Conservation (phyloP, 1,284 basidiomycete species). For the Tilletia walkeri region DNA sequence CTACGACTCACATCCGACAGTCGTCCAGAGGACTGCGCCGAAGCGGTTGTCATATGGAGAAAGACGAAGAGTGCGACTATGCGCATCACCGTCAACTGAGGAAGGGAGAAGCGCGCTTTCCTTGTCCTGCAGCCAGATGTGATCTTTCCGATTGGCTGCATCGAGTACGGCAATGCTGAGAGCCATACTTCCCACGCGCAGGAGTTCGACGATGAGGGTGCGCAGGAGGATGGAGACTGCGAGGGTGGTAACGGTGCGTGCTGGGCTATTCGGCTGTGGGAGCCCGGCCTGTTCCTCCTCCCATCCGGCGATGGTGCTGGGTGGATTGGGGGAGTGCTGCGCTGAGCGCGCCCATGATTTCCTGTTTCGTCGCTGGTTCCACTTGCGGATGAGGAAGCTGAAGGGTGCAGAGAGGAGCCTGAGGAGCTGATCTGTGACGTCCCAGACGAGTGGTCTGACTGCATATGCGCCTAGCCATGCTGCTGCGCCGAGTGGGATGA, state of each 20-base stretch:
- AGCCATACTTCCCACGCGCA: constrained; percentile 13
- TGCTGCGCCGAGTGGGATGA: not conserved
- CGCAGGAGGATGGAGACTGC: constrained; percentile 4
- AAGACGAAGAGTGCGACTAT: not conserved
- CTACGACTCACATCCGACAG: constrained; percentile 7
- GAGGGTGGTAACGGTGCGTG: not conserved
- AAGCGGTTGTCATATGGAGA: constrained; percentile 10
- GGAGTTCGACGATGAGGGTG: not conserved
- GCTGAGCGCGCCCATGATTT: too few relatives aligned
- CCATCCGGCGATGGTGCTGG: not conserved
- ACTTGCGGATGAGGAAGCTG: not conserved
- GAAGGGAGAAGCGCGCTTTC: not conserved
- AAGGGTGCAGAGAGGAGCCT: not conserved
- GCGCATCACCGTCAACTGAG: not conserved
- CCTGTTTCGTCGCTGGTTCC: not conserved
- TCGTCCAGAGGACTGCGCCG: constrained; percentile 14
- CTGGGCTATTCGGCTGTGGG: not conserved
- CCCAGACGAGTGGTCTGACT: constrained; percentile 3
- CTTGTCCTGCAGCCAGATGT: not conserved
- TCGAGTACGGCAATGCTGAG: not conserved
- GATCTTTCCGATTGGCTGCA: constrained; percentile 1
- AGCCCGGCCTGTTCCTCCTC: not conserved
- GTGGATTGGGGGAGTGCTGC: not conserved
- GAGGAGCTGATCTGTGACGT: not conserved
- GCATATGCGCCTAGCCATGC: constrained; percentile 9